Evolutionary conservation across 805 yeast species (phyloP), one percentile per base, ranked within the genome.

Genomic region (Schwanniomyces occidentalis): DNA sequence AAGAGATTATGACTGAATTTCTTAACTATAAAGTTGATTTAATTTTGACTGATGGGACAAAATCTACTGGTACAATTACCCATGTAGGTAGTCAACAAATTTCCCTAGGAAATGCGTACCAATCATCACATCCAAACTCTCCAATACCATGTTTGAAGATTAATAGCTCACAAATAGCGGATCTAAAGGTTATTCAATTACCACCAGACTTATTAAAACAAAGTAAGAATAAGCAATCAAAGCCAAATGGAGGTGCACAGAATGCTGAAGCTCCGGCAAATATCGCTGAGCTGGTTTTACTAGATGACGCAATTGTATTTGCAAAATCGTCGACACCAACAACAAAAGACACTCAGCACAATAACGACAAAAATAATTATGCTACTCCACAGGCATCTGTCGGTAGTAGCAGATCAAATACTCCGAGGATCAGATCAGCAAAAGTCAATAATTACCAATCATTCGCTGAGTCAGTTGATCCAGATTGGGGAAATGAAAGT

Each of bases 141-240:
- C 34, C 27, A n/a, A 34, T 33, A 15, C 46, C 41, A n/a, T 33
- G 20, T 20, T 37, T 41, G 39, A 61, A 24, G 27, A 56, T 42
- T 30, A 38, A 32, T 35, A 75, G 76, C 22, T 30, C 46, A 8
- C 60, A 60, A 9, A 76, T 81, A 28, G 54, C 64, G 4, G 85
- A 80, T 48, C 59, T 81, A 54, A 73, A 71, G 40, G 85, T 81
- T 6, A 43, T 73, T 5, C 79, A 69, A 30, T 52, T 80, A n/a
- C 83, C 85, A 5, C 51, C 59, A 9, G 61, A 54, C 18, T 39
- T 49, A 16, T 15, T 40, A 30, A 49, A 47, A 25, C 30, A 37
- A 13, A 45, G 44, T 16, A 50, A 45, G 28, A 42, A 39, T 7
- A 46, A 39, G 19, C 54, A 46, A 28, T 30, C 32, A 7, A 46